Evolutionary conservation across 2,329 filamentous ascomycete genomes (phyloP).

Genomic region (Coniella vitis): DNA sequence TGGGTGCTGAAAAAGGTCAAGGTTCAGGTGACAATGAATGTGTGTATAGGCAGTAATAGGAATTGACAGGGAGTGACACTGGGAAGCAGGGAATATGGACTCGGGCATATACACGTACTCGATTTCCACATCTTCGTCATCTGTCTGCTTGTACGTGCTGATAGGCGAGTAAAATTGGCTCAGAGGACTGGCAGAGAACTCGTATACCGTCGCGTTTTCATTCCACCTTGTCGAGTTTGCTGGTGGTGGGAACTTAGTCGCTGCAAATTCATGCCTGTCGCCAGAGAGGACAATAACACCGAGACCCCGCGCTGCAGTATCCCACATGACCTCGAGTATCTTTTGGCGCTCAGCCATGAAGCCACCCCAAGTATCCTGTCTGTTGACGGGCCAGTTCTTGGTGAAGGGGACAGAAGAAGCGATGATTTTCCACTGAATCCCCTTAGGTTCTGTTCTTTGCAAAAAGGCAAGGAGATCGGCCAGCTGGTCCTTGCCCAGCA

Average conservation of each 20-base stretch:
- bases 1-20: neutral
- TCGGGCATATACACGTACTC: conserved; percentile 52
- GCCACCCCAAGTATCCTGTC: conserved; percentile 87
- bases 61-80: no score
- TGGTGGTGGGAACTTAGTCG: conserved; percentile 68
- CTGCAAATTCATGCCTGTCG: conserved; percentile 94
- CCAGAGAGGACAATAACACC: conserved; percentile 82
- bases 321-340: conserved; percentile 90
- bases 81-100: neutral
- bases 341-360: conserved; percentile 73
- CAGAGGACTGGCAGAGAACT: conserved; percentile 86
- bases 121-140: conserved; percentile 74
- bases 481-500: conserved; percentile 77
- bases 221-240: conserved; percentile 52
- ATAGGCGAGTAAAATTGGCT: conserved; percentile 91
- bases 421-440: conserved; percentile 89
- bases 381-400: conserved; percentile 91
- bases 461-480: conserved; percentile 75
- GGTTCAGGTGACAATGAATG: conserved; percentile 21
- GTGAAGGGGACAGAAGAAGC: conserved; percentile 90
- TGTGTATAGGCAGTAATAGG: no score
- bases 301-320: conserved; percentile 64
- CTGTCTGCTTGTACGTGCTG: conserved; percentile 73
- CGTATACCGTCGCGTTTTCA: conserved; percentile 62
- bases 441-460: conserved; percentile 60